These are phyloP conservation scores for Elongisporangium prolatum DNA, from an alignment of 352 stramenopile genomes.

Conservation along the genomic window DNA sequence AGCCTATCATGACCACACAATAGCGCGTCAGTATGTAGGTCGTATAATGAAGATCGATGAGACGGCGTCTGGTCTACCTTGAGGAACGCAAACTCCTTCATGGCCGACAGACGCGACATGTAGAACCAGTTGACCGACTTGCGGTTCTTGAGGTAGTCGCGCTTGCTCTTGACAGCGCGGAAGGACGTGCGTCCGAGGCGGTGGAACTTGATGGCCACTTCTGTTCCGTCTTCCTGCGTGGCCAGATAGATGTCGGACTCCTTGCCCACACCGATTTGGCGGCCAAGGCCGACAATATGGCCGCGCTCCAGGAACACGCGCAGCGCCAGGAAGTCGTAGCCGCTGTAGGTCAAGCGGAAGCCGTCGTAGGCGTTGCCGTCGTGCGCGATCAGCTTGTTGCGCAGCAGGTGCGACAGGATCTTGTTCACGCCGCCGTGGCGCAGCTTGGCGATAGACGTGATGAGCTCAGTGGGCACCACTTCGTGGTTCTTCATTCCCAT, in stretches of 20 bases:
- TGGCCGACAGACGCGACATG: conserved; percentile 96
- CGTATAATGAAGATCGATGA: too few species aligned
- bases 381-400: conserved; percentile 98
- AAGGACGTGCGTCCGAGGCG: conserved; percentile 98
- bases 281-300: conserved; percentile 88
- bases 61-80: conserved; percentile 46
- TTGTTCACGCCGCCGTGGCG: conserved; percentile 97
- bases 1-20: conserved; percentile 47
- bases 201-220: conserved; percentile 99
- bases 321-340: conserved; percentile 99
- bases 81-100: conserved; percentile 99
- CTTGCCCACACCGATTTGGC: conserved; percentile 98
- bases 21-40: too few species aligned
- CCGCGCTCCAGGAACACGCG: conserved; percentile 93
- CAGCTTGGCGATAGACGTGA: conserved; percentile 95
- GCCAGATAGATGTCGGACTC: conserved; percentile 99
- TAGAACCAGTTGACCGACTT: conserved; percentile 98
- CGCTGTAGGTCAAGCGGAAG: conserved; percentile 97
- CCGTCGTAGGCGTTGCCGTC: conserved; percentile 96
- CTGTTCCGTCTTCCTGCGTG: conserved; percentile 90
- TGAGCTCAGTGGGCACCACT: conserved; percentile 96
- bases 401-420: conserved; percentile 94
- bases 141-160: conserved; percentile 97
- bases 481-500: conserved; percentile 99
- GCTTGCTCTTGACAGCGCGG: conserved; percentile 95